Percentiles rank a stretch among this genome's conserved stretches.
Evolutionary conservation across 2,329 filamentous ascomycete species (phyloP).

Genomic region (Pseudogymnoascus destructans): DNA sequence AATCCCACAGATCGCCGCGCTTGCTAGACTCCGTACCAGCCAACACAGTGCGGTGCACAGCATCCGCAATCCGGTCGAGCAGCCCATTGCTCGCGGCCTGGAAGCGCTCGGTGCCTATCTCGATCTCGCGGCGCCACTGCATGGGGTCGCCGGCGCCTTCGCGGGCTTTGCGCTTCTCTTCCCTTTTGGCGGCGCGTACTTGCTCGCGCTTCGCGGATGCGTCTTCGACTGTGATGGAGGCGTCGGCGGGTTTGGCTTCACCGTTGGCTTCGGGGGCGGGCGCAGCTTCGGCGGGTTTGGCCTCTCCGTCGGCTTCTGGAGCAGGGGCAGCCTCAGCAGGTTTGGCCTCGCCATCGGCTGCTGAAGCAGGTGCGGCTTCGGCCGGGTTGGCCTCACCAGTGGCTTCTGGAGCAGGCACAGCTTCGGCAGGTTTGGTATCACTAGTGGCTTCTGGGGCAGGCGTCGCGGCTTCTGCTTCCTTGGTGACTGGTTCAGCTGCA

Average conservation of each 20-base stretch:
- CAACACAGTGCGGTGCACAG: conserved; percentile 73
- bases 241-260: not conserved
- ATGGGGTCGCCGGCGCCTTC: conserved; percentile 31
- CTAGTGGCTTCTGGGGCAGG: not conserved
- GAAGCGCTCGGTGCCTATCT: conserved; percentile 67
- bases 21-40: conserved; percentile 74
- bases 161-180: conserved; percentile 22
- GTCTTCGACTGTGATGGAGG: conserved; percentile 15
- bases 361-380: conserved; percentile 13
- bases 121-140: conserved; percentile 52
- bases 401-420: conserved; percentile 10
- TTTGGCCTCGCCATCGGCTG: conserved; percentile 9
- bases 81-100: conserved; percentile 55
- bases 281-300: conserved; percentile 13
- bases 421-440: conserved; percentile 5
- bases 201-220: conserved; percentile 20
- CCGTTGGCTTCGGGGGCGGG: not conserved
- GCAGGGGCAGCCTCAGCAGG: conserved; percentile 11
- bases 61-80: conserved; percentile 70
- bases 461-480: conserved; percentile 13
- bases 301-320: conserved; percentile 9
- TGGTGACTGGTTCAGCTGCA: conserved; percentile 11
- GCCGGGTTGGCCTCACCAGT: conserved; percentile 10
- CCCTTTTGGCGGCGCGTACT: conserved; percentile 19
- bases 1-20: conserved; percentile 82